phyloP scores from a whole-genome alignment of 345 rosid genomes.

The Populus ilicifolia region DNA sequence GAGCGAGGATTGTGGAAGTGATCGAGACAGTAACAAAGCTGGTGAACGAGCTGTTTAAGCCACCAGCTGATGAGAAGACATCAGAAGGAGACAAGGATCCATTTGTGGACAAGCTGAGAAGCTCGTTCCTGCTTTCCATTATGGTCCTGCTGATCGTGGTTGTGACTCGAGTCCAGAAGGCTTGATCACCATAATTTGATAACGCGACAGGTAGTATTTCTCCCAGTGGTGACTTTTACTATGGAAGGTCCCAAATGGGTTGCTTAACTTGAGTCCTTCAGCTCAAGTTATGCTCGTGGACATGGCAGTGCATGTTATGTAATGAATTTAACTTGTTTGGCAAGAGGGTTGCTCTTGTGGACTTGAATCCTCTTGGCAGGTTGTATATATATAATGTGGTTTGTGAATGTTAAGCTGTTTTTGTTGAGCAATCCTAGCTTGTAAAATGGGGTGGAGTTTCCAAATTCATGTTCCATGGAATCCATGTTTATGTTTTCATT shows the following conservation, averaged over 20 bases:
- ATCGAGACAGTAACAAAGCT: conserved; percentile 50
- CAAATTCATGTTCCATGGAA: background rate
- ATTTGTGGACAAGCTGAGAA: conserved; percentile 56
- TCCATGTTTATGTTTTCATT: background rate
- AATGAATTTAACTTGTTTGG: background rate
- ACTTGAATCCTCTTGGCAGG: background rate
- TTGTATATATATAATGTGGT: background rate
- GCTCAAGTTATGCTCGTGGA: background rate
- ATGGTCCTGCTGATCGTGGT: conserved; percentile 70
- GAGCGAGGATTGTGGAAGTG: conserved; percentile 37
- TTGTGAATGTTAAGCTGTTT: background rate
- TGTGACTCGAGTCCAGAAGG: conserved; percentile 47
- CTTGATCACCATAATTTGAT: conserved; percentile 46
- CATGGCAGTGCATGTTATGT: background rate
- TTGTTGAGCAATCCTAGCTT: background rate
- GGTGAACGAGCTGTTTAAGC: conserved; percentile 42
- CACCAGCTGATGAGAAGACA: conserved; percentile 22
- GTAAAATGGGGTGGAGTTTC: background rate
- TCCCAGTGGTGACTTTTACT: background rate
- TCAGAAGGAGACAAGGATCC: conserved; percentile 32
- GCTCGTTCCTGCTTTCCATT: conserved; percentile 61
- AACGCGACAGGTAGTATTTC: conserved; percentile 14
- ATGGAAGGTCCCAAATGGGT: background rate
- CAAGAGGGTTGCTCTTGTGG: background rate
- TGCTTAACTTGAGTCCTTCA: background rate